Evolutionary conservation across 2,329 filamentous ascomycete genomes (phyloP).

Genomic region (Phaeosphaeria sp.): DNA sequence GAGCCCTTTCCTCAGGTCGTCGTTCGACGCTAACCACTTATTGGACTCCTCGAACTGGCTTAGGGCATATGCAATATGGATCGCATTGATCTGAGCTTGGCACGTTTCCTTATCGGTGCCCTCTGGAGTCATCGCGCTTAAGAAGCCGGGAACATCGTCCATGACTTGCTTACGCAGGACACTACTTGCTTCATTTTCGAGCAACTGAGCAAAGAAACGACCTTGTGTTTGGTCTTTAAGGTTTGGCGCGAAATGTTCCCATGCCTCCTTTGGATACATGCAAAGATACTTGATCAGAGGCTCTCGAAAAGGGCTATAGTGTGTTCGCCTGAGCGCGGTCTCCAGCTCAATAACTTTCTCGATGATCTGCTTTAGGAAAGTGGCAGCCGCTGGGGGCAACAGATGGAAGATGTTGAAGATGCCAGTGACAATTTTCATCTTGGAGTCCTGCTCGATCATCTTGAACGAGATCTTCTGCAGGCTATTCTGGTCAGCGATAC

Average conservation of each 20-base stretch:
- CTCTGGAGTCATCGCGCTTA: conserved; percentile 70
- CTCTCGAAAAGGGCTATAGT: conserved; percentile 87
- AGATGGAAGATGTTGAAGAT: conserved; percentile 98
- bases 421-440: conserved; percentile 93
- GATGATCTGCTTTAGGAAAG: conserved; percentile 89
- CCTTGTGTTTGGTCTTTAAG: conserved; percentile 87
- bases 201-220: conserved; percentile 86
- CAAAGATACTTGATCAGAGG: conserved; percentile 94
- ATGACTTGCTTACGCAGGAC: conserved; percentile 77
- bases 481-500: conserved; percentile 79
- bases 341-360: conserved; percentile 91
- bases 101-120: conserved; percentile 71
- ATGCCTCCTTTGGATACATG: conserved; percentile 87
- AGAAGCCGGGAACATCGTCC: conserved; percentile 74
- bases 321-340: conserved; percentile 80
- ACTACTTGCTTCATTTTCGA: conserved; percentile 76
- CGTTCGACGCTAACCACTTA: conserved; percentile 68
- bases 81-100: conserved; percentile 82
- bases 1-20: conserved; percentile 64
- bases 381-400: conserved; percentile 86
- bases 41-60: conserved; percentile 69
- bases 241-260: conserved; percentile 77
- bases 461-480: conserved; percentile 93
- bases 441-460: conserved; percentile 87
- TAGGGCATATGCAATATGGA: conserved; percentile 83